Conservation (phyloP, 208 protist species). For the Trypanosoma mega region DNA sequence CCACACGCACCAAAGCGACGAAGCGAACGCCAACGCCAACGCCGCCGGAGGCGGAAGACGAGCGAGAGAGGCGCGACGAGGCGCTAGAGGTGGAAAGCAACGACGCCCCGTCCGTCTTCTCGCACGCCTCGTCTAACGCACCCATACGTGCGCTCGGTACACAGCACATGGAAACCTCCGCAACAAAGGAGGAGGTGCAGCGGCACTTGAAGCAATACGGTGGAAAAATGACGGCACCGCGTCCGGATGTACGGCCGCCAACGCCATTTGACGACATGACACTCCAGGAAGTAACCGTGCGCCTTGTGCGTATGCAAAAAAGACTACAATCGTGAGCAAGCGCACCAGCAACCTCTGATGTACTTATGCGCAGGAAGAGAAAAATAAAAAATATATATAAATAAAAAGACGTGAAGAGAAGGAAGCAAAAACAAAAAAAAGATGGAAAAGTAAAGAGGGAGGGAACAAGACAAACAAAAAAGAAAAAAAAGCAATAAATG, state of each 20-base stretch:
- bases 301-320: slow-evolving; percentile 55
- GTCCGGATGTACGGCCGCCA: background rate
- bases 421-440: slow-evolving; percentile 5
- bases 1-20: slow-evolving; percentile 7
- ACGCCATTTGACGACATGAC: slow-evolving; percentile 32
- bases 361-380: background rate
- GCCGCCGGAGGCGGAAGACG: background rate
- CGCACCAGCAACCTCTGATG: background rate
- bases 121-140: slow-evolving; percentile 67
- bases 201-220: slow-evolving; percentile 45
- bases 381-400: no score
- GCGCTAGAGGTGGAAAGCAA: slow-evolving; percentile 8
- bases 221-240: slow-evolving; percentile 38
- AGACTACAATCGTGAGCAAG: background rate
- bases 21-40: background rate
- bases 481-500: no score
- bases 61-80: background rate
- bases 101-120: slow-evolving; percentile 66
- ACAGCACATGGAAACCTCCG: slow-evolving; percentile 46
- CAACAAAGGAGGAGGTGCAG: slow-evolving; percentile 53
- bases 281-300: slow-evolving; percentile 50
- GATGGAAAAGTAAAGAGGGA: no score
- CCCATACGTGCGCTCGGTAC: slow-evolving; percentile 68
- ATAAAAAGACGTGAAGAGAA: slow-evolving; percentile 4
- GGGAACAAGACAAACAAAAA: no score